Evolutionary conservation across 345 rosid species (phyloP).

Genomic region (Fremontodendron californicum): DNA sequence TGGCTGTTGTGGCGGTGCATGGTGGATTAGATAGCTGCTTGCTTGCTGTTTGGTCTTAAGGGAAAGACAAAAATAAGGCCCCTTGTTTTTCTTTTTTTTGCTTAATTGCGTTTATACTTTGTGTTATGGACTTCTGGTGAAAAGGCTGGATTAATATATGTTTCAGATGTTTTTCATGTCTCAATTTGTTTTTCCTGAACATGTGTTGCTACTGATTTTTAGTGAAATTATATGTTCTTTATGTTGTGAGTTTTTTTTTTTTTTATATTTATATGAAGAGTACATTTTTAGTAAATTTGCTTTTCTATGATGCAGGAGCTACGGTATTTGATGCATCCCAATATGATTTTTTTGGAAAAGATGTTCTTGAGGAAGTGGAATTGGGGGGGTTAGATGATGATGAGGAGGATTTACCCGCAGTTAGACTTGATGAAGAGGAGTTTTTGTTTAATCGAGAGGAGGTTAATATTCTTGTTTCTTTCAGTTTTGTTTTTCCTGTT

Average conservation of each 20-base stretch:
- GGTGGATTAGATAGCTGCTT: not conserved
- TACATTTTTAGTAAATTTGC: not conserved
- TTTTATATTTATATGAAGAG: not conserved
- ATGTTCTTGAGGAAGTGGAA: slow-evolving; percentile 90
- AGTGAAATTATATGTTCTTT: not conserved
- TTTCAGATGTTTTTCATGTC: not conserved
- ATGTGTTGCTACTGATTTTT: not conserved
- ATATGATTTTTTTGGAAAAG: slow-evolving; percentile 94
- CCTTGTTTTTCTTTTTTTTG: not conserved
- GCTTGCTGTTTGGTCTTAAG: not conserved
- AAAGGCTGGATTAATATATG: not conserved
- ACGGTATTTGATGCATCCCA: slow-evolving; percentile 92
- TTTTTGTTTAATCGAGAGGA: slow-evolving; percentile 68
- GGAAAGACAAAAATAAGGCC: not conserved
- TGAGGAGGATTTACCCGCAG: slow-evolving; percentile 43
- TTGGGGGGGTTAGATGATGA: slow-evolving; percentile 92
- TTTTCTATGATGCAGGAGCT: slow-evolving; percentile 33
- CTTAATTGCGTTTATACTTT: not conserved
- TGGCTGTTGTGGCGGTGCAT: not conserved
- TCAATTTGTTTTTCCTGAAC: not conserved
- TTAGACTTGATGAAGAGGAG: slow-evolving; percentile 62
- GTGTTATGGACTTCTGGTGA: not conserved
- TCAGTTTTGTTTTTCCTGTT: not conserved
- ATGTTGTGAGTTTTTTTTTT: not conserved
- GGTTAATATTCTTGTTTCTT: slow-evolving; percentile 31